These are phyloP conservation scores for Tripidium arundinaceum DNA, from an alignment of 202 grass and related monocot genomes.

Conservation along the genomic window DNA sequence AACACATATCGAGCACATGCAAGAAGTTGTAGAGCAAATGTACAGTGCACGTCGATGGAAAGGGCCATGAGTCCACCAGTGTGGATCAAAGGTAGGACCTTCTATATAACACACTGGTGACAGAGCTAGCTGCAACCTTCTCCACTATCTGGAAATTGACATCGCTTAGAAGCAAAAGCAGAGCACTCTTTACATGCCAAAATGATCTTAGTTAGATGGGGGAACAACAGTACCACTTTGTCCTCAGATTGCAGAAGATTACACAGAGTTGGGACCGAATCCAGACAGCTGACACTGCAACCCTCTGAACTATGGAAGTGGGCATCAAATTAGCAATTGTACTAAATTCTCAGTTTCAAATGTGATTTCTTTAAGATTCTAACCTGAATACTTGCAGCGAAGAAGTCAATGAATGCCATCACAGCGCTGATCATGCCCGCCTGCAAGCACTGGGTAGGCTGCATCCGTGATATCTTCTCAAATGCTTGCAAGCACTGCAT, in stretches of 20 bases:
- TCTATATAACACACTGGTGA: slow-evolving; percentile 55
- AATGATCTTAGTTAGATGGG: slow-evolving; percentile 9
- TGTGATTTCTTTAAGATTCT: background rate
- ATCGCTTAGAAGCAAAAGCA: slow-evolving; percentile 32
- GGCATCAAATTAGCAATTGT: slow-evolving; percentile 23
- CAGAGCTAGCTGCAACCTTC: slow-evolving; percentile 72
- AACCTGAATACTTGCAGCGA: slow-evolving; percentile 77
- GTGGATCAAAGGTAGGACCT: slow-evolving; percentile 66
- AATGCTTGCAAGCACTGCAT: slow-evolving; percentile 83
- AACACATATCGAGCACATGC: background rate
- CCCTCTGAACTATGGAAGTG: slow-evolving; percentile 55
- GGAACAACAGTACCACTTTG: slow-evolving; percentile 45
- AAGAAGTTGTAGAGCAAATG: slow-evolving; percentile 30
- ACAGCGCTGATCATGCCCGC: slow-evolving; percentile 66
- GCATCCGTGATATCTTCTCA: slow-evolving; percentile 76
- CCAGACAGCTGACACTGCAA: slow-evolving; percentile 72
- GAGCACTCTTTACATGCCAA: slow-evolving; percentile 7
- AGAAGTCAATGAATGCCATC: slow-evolving; percentile 79
- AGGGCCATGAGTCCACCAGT: slow-evolving; percentile 44
- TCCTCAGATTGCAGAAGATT: slow-evolving; percentile 77
- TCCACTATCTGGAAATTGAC: slow-evolving; percentile 65
- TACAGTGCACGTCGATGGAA: slow-evolving; percentile 58
- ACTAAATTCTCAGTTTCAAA: background rate
- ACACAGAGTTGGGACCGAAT: slow-evolving; percentile 59
- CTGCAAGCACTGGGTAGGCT: slow-evolving; percentile 67